Evolutionary conservation across 176 grass and related monocot genomes (phyloP).

Genomic region (Cymbopogon citratus): DNA sequence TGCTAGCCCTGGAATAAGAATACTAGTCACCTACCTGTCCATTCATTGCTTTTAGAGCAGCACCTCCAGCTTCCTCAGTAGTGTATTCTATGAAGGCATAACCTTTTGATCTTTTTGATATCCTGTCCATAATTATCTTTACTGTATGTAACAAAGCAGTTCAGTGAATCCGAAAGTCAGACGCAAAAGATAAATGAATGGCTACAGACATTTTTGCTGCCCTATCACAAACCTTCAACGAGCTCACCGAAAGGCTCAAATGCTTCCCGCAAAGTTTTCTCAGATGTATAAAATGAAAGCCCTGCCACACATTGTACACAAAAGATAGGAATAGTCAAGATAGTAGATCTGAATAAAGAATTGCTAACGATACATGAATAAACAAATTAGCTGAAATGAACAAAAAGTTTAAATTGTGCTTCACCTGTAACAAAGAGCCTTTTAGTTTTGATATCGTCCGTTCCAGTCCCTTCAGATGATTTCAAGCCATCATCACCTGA

Average conservation of each 20-base stretch:
- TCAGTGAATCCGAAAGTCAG: neutral
- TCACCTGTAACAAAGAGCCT: constrained; percentile 94
- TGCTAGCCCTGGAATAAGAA: neutral
- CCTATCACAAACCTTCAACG: constrained; percentile 66
- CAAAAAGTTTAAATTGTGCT: neutral
- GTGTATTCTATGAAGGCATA: constrained; percentile 93
- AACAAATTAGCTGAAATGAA: neutral
- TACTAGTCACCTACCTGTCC: constrained; percentile 49
- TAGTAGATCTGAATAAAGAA: neutral
- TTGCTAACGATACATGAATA: neutral
- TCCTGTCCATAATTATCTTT: constrained; percentile 96
- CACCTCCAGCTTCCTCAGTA: constrained; percentile 80
- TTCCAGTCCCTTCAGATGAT: constrained; percentile 45
- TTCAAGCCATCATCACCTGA: constrained; percentile 44
- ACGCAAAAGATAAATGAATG: constrained; percentile 14
- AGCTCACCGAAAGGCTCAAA: constrained; percentile 92
- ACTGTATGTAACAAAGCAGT: constrained; percentile 40
- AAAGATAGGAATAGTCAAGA: neutral
- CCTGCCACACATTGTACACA: constrained; percentile 35
- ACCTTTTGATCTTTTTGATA: constrained; percentile 95
- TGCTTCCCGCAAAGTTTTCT: constrained; percentile 73
- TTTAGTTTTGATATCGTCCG: constrained; percentile 62
- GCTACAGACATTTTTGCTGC: neutral
- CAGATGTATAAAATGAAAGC: constrained; percentile 89
- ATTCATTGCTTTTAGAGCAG: constrained; percentile 94